Conservation (phyloP, 371 early-diverging fungal genomes). For the Blastocladiella emersonii region DNA sequence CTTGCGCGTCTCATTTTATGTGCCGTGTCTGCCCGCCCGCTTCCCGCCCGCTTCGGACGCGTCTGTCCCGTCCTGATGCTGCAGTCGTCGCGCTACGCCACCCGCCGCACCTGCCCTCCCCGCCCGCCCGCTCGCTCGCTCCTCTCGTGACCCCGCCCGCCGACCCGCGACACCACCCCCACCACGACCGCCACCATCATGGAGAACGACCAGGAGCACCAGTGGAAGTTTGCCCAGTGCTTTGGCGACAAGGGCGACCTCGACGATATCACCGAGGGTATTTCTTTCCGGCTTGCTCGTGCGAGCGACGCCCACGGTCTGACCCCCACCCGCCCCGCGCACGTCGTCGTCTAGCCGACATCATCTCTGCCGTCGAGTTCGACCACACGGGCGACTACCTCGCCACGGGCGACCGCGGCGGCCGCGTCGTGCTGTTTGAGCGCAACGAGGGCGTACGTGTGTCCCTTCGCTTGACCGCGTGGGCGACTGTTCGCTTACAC, state of each 20-base stretch:
- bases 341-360: constrained; percentile 56
- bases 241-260: constrained; percentile 98
- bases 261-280: constrained; percentile 96
- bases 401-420: constrained; percentile 95
- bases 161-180: too few species aligned
- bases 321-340: too few species aligned
- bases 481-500: too few species aligned
- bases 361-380: constrained; percentile 96
- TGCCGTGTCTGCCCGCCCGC: too few species aligned
- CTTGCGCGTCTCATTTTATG: too few species aligned
- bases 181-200: neutral
- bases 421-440: constrained; percentile 93
- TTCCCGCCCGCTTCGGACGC: too few species aligned
- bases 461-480: neutral
- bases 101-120: too few species aligned
- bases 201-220: constrained; percentile 37
- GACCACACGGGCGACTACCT: constrained; percentile 92
- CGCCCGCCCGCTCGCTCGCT: too few species aligned
- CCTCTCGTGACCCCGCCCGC: too few species aligned
- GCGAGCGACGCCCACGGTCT: too few species aligned
- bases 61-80: too few species aligned
- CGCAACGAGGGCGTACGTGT: constrained; percentile 79
- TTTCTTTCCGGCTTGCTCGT: neutral
- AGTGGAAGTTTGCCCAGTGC: constrained; percentile 95
- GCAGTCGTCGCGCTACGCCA: too few species aligned